These are phyloP conservation scores for Penicillium thymicola DNA, from an alignment of 2,329 filamentous ascomycete genomes.

Conservation along the genomic window DNA sequence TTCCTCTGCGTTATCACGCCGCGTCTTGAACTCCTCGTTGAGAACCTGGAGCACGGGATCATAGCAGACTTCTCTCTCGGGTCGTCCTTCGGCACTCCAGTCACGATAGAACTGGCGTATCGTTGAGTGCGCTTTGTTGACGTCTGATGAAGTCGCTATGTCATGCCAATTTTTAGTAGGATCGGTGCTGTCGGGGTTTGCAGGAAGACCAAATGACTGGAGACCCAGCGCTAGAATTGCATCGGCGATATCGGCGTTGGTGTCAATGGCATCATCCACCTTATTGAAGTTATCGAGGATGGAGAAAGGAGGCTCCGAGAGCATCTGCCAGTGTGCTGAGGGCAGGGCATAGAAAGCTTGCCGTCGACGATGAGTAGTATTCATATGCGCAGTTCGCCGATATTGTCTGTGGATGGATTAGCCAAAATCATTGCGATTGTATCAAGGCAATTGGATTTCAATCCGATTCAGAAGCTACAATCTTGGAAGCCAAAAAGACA, in stretches of 20 bases:
- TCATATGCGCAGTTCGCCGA: slow-evolving; percentile 78
- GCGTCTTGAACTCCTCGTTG: slow-evolving; percentile 43
- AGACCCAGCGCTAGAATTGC: slow-evolving; percentile 71
- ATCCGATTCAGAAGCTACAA: not conserved
- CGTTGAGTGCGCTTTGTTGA: slow-evolving; percentile 90
- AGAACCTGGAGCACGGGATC: slow-evolving; percentile 68
- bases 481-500: not conserved
- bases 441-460: not conserved
- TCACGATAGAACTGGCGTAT: slow-evolving; percentile 92
- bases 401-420: slow-evolving; percentile 63
- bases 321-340: slow-evolving; percentile 74
- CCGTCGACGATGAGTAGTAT: slow-evolving; percentile 83
- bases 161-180: slow-evolving; percentile 62
- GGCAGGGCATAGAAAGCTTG: slow-evolving; percentile 93
- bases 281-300: slow-evolving; percentile 73
- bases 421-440: not conserved
- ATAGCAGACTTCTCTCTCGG: slow-evolving; percentile 75
- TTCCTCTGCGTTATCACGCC: slow-evolving; percentile 36
- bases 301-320: slow-evolving; percentile 77
- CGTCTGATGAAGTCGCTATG: slow-evolving; percentile 67
- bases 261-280: slow-evolving; percentile 83
- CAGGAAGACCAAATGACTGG: slow-evolving; percentile 60
- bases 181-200: slow-evolving; percentile 36
- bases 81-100: slow-evolving; percentile 75
- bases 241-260: slow-evolving; percentile 78